A percentile compares a stretch with the other conserved stretches of the same genome.
Conservation (phyloP, 2,329 filamentous ascomycete species). For the Periconia macrospinosa region DNA sequence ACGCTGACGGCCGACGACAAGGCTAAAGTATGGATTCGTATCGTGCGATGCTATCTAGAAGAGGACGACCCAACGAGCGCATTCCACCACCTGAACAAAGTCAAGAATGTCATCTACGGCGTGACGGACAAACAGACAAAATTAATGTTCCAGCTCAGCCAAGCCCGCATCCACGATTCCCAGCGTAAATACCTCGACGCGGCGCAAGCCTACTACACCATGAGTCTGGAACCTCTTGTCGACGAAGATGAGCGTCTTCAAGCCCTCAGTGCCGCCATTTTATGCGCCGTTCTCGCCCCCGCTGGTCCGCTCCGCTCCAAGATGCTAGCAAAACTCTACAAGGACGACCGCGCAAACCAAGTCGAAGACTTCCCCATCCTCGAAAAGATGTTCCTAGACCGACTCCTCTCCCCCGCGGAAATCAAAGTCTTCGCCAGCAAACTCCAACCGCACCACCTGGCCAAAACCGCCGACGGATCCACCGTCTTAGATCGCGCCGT, state of each 20-base stretch:
- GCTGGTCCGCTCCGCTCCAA: constrained; percentile 84
- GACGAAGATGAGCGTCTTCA: constrained; percentile 84
- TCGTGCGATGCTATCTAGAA: constrained; percentile 91
- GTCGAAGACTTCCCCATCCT: constrained; percentile 84
- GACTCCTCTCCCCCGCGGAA: constrained; percentile 78
- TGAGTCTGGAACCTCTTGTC: constrained; percentile 77
- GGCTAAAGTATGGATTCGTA: constrained; percentile 86
- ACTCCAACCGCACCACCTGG: constrained; percentile 84
- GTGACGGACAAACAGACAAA: constrained; percentile 73
- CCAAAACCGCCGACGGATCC: constrained; percentile 83
- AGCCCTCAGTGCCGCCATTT: constrained; percentile 83
- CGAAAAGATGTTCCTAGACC: constrained; percentile 96
- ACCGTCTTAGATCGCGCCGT: constrained; percentile 93
- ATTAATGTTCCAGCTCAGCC: constrained; percentile 85
- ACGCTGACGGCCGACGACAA: constrained; percentile 80
- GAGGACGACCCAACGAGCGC: constrained; percentile 86
- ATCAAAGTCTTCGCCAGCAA: constrained; percentile 82
- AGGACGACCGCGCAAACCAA: constrained; percentile 79
- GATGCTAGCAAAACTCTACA: constrained; percentile 82
- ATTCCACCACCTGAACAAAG: constrained; percentile 87
- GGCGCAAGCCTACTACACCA: constrained; percentile 82
- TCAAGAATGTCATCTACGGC: constrained; percentile 87
- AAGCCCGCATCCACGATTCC: constrained; percentile 90
- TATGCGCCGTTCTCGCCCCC: constrained; percentile 88
- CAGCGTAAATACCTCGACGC: constrained; percentile 88